Evolutionary conservation across 805 yeast genomes (phyloP).

Genomic region (Metschnikowia hibisci): DNA sequence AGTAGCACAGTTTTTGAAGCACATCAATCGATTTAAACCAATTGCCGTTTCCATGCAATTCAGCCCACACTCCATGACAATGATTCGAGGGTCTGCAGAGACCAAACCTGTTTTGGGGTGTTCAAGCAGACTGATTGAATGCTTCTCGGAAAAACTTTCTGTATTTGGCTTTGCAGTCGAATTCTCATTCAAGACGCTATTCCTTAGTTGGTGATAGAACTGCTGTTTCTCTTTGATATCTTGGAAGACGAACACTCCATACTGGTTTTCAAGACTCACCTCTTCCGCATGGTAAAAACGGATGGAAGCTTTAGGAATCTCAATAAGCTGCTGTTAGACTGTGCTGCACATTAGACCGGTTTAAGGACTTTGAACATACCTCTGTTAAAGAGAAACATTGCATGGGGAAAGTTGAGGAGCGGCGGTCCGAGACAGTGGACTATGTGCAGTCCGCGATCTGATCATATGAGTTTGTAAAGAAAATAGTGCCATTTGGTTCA

Average conservation of each 20-base stretch:
- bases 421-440: background rate
- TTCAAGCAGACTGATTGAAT: background rate
- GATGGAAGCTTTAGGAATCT: slow-evolving; percentile 1
- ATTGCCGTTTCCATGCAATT: background rate
- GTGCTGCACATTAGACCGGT: background rate
- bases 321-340: slow-evolving; percentile 9
- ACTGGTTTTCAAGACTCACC: slow-evolving; percentile 8
- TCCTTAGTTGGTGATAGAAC: slow-evolving; percentile 9
- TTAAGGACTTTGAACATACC: slow-evolving; percentile 4
- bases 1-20: slow-evolving; percentile 2
- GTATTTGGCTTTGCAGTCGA: background rate
- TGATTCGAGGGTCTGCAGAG: background rate
- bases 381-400: slow-evolving; percentile 1
- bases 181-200: background rate
- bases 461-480: slow-evolving; percentile 27
- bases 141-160: too few relatives aligned
- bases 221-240: slow-evolving; percentile 9
- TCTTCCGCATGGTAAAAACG: slow-evolving; percentile 1
- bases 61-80: slow-evolving; percentile 11
- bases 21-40: background rate
- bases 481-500: slow-evolving; percentile 40
- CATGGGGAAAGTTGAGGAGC: slow-evolving; percentile 3
- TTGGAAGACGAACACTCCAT: slow-evolving; percentile 12
- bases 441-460: slow-evolving; percentile 3
- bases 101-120: background rate